Percentiles rank a stretch among this genome's conserved stretches.
phyloP scores from a whole-genome alignment of 768 basidiomycete species.

The Cystofilobasidium bisporidii region DNA sequence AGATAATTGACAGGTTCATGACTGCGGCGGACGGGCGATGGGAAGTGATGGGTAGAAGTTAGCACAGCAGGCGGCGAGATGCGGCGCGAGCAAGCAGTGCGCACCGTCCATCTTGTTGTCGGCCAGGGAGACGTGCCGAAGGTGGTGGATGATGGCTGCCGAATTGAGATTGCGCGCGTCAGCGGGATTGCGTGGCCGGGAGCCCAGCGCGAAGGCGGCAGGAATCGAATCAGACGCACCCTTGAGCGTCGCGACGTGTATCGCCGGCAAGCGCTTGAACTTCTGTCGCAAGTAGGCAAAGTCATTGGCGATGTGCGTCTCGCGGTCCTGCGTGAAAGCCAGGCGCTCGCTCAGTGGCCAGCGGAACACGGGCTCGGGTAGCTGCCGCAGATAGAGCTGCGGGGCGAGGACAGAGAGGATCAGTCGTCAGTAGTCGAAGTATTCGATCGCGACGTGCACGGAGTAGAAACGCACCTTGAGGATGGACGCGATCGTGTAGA shows the following conservation, averaged over 20 bases:
- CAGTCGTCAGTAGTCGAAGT: neutral
- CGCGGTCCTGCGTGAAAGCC: conserved; percentile 13
- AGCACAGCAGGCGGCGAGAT: too few species aligned
- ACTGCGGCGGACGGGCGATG: neutral
- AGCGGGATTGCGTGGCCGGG: too few species aligned
- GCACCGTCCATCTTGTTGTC: conserved; percentile 24
- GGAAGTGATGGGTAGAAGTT: too few species aligned
- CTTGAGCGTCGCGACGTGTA: conserved; percentile 17
- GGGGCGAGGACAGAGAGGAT: neutral
- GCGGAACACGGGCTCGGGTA: conserved; percentile 26
- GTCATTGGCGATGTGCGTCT: conserved; percentile 18
- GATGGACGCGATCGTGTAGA: conserved; percentile 27
- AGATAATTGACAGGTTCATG: conserved; percentile 15
- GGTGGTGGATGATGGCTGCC: conserved; percentile 19
- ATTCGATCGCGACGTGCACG: neutral
- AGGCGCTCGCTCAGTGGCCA: conserved; percentile 21
- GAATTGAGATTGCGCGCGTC: too few species aligned
- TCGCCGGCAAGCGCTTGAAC: conserved; percentile 22
- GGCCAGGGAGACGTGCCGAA: conserved; percentile 15
- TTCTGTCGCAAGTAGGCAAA: conserved; percentile 20
- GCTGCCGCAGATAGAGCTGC: conserved; percentile 27
- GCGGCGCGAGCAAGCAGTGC: too few species aligned
- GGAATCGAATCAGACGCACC: neutral
- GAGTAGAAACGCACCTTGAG: conserved; percentile 15
- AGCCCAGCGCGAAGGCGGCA: too few species aligned